phyloP scores from a whole-genome alignment of 345 rosid genomes.

The Luvunga scandens region DNA sequence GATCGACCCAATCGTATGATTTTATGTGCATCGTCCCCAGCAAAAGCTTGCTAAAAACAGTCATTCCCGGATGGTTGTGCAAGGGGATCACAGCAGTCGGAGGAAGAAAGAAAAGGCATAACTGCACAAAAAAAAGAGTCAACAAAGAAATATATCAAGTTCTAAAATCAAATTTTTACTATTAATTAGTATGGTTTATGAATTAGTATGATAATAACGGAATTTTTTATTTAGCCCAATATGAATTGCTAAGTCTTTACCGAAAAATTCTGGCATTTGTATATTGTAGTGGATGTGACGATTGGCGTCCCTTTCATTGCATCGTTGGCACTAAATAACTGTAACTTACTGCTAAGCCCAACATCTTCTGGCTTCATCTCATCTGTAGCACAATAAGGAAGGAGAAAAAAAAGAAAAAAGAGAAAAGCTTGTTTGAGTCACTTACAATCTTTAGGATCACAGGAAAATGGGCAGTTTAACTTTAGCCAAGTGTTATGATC shows the following conservation, averaged over 20 bases:
- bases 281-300: conserved; percentile 49
- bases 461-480: background rate
- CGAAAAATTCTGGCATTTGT: conserved; percentile 49
- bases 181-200: no score
- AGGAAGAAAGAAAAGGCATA: conserved; percentile 70
- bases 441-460: background rate
- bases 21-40: conserved; percentile 66
- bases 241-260: conserved; percentile 26
- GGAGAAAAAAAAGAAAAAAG: background rate
- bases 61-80: conserved; percentile 80
- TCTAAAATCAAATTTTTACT: no score
- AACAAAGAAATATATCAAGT: no score
- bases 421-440: background rate
- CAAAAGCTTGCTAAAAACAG: conserved; percentile 67
- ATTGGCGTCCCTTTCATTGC: conserved; percentile 35
- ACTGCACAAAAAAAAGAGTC: conserved; percentile 27
- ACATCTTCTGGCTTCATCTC: conserved; percentile 64
- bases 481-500: background rate
- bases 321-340: conserved; percentile 34
- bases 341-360: conserved; percentile 45
- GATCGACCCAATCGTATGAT: conserved; percentile 60
- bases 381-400: conserved; percentile 27
- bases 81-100: conserved; percentile 62
- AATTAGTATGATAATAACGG: no score
- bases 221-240: background rate